Base-by-base conservation (phyloP, 1,284 basidiomycete genomes). In the Moesziomyces globuligerus region DNA sequence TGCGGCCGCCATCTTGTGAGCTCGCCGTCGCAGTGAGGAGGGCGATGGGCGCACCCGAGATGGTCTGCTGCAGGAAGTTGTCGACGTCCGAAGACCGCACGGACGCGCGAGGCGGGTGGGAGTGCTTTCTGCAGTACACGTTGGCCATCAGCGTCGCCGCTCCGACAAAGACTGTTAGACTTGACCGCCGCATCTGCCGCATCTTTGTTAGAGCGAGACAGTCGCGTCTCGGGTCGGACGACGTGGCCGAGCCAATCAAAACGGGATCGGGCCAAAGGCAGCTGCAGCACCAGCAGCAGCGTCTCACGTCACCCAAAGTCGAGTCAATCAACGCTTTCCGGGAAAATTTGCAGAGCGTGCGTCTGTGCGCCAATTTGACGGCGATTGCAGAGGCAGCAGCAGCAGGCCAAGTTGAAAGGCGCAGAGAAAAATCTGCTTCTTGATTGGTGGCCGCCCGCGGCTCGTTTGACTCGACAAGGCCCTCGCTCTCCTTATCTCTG, bases 1-100 rank as follows among this genome's bases (percentile, higher is more conserved):
- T 46, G 47, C 18, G 29, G 48, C 48, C 10, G 50, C 50, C 61
- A 53, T 65, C 37, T 17, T 38, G 7, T 21, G 1, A 5, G n/a
- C 11, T 48, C 3, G 49, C 40, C 32, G 6, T 34, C 32, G 32
- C 32, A 13, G 32, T 34, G 15, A 17, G 15, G 7, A 17, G 15
- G 7, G 32, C 32, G n/a, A n/a, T n/a, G n/a, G n/a, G n/a, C n/a
- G n/a, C n/a, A n/a, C n/a, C n/a, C n/a, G n/a, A 34, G 32, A 34
- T 34, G 32, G 32, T 34, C 2, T 34, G 32, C 32, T 34, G 32
- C 32, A 15, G 32, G 10, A 34, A 34, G 32, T 17, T 11, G 3
- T n/a, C 15, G 32, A 34, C 17, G 32, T 13, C 6, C 2, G 6
- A 4, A 34, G 32, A 4, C 32, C 32, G 32, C 32, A 34, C 32